These are phyloP conservation scores for Trichoderma semiorbis DNA, from an alignment of 2,329 filamentous ascomycete species.

Conservation along the genomic window DNA sequence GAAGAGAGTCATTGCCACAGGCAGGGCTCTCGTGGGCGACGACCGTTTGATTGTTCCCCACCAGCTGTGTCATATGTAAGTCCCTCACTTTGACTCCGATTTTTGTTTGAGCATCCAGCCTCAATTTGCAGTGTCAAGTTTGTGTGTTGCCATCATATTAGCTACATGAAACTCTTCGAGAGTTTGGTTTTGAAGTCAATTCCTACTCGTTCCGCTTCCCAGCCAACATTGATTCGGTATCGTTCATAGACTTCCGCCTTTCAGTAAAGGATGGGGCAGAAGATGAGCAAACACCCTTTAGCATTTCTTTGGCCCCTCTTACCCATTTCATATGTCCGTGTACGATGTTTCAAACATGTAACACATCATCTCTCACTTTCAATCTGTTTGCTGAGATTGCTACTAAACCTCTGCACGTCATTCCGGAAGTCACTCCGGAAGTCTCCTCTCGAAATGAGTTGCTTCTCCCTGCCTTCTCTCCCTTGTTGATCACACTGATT, in stretches of 20 bases:
- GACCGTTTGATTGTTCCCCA: conserved; percentile 81
- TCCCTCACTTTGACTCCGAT: conserved; percentile 16
- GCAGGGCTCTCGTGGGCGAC: conserved; percentile 75
- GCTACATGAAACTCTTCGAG: too few relatives aligned
- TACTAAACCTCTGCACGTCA: neutral
- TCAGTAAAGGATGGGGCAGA: neutral
- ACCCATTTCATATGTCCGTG: neutral
- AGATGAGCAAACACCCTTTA: neutral
- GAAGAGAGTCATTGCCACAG: conserved; percentile 71
- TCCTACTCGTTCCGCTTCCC: neutral
- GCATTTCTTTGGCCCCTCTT: neutral
- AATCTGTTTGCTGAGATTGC: neutral
- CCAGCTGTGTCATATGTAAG: conserved; percentile 78
- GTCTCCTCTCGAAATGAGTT: neutral
- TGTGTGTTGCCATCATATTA: neutral
- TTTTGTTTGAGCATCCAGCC: neutral
- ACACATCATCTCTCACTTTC: neutral
- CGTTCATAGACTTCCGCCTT: neutral
- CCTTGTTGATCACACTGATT: neutral
- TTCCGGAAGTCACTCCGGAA: neutral
- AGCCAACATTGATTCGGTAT: neutral
- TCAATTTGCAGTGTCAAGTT: neutral
- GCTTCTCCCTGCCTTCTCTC: neutral
- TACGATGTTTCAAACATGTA: neutral
- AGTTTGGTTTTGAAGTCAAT: neutral